A percentile compares a stretch with the other conserved stretches of the same genome.
phyloP scores from a whole-genome alignment of 371 early-diverging fungal species.

The Haplosporangium sp. region DNA sequence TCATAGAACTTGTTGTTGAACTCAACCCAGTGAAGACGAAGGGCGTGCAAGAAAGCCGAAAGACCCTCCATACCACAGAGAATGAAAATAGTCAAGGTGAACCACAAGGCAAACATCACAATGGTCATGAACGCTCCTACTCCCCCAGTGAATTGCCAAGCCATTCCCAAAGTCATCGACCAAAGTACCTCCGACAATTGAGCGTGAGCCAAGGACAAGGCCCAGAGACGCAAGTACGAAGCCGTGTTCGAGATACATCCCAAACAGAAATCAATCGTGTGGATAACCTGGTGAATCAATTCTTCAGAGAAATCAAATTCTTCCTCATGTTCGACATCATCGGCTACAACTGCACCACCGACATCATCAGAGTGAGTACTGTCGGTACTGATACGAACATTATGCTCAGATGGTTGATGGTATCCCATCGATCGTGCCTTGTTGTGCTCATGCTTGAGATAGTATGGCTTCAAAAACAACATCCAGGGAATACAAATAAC shows the following conservation, averaged over 20 bases:
- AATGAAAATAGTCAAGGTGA: constrained; percentile 82
- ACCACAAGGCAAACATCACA: constrained; percentile 87
- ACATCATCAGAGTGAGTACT: constrained; percentile 51
- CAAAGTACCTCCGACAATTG: constrained; percentile 98
- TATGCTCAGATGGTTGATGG: constrained; percentile 69
- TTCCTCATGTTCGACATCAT: constrained; percentile 61
- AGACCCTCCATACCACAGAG: constrained; percentile 99
- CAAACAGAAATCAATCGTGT: constrained; percentile 99
- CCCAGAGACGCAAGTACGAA: constrained; percentile 99
- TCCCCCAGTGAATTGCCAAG: constrained; percentile 66
- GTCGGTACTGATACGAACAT: constrained; percentile 60
- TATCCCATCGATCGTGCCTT: constrained; percentile 82
- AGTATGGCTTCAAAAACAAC: constrained; percentile 96
- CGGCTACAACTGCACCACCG: constrained; percentile 55
- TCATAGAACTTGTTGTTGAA: constrained; percentile 99
- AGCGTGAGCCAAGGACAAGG: constrained; percentile 99
- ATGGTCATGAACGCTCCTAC: constrained; percentile 62
- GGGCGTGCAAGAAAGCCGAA: constrained; percentile 98
- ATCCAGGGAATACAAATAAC: constrained; percentile 98
- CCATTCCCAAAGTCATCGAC: constrained; percentile 91
- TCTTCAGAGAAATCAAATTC: constrained; percentile 94
- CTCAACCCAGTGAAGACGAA: constrained; percentile 99
- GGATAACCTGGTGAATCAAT: constrained; percentile 97
- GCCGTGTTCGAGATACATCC: constrained; percentile 99
- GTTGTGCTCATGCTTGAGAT: constrained; percentile 83